Percentiles rank a stretch among this genome's conserved stretches.
Evolutionary conservation across 1,284 basidiomycete species (phyloP).

Genomic region (Pascua sp.): DNA sequence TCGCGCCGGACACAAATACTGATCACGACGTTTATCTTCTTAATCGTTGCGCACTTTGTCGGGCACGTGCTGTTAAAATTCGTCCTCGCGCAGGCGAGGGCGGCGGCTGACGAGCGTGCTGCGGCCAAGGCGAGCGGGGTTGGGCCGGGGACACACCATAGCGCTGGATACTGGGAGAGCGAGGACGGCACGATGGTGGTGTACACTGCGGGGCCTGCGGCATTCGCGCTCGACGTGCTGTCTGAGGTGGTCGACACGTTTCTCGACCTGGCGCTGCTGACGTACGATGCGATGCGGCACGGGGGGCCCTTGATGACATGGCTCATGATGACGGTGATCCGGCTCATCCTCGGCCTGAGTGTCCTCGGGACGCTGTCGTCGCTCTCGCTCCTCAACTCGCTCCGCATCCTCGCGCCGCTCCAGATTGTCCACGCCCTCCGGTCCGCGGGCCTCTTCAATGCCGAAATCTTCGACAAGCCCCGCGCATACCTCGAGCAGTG

Average conservation of each 20-base stretch:
- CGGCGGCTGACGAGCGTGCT: neutral
- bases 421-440: conserved; percentile 43
- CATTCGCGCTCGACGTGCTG: conserved; percentile 36
- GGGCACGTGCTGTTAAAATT: conserved; percentile 31
- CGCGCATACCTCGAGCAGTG: too few species aligned
- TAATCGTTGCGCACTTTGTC: conserved; percentile 27
- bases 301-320: conserved; percentile 3
- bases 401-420: conserved; percentile 42
- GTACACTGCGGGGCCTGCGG: conserved; percentile 24
- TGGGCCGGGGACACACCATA: neutral
- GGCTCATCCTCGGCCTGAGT: conserved; percentile 44
- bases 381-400: conserved; percentile 36
- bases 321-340: conserved; percentile 18
- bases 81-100: conserved; percentile 3
- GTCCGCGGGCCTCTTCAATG: conserved; percentile 26
- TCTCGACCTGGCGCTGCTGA: conserved; percentile 24
- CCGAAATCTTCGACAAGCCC: neutral
- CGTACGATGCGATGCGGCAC: conserved; percentile 8
- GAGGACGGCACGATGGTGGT: conserved; percentile 26
- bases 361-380: conserved; percentile 45
- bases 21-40: conserved; percentile 37
- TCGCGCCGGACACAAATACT: conserved; percentile 37
- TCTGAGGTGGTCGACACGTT: conserved; percentile 34
- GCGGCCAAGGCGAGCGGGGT: neutral
- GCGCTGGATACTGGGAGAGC: conserved; percentile 1